Evolutionary conservation across 371 early-diverging fungal species (phyloP).

Genomic region (Mucor irregularis): DNA sequence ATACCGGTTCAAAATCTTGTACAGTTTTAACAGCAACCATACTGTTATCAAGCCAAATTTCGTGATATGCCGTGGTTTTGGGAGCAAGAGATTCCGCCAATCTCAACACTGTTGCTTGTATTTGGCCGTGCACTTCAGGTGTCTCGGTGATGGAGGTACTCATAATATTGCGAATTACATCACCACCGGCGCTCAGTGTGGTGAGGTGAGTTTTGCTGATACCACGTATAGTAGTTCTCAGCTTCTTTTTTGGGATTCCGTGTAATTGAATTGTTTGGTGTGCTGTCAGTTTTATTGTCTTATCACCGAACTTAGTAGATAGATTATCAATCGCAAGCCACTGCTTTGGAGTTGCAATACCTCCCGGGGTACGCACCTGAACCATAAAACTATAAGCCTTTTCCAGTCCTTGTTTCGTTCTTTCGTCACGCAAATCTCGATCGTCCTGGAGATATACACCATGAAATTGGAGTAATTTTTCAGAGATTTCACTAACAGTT

Average conservation of each 20-base stretch:
- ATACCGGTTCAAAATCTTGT: constrained; percentile 84
- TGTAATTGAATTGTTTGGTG: constrained; percentile 94
- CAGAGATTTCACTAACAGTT: constrained; percentile 79
- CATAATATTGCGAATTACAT: constrained; percentile 94
- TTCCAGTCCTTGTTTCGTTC: constrained; percentile 79
- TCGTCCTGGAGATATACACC: constrained; percentile 95
- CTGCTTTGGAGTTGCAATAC: constrained; percentile 80
- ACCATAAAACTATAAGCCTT: constrained; percentile 91
- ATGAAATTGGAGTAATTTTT: constrained; percentile 90
- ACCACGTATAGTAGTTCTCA: constrained; percentile 79
- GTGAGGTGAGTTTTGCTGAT: constrained; percentile 85
- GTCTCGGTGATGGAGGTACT: constrained; percentile 77
- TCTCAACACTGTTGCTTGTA: constrained; percentile 64
- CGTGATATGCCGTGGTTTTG: constrained; percentile 86
- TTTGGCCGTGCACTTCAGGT: constrained; percentile 75
- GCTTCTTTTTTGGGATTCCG: constrained; percentile 85
- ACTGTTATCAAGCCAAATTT: constrained; percentile 91
- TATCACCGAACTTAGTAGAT: constrained; percentile 76
- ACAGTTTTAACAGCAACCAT: constrained; percentile 73
- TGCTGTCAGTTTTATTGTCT: constrained; percentile 87
- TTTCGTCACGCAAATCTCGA: constrained; percentile 84
- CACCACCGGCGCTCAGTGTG: constrained; percentile 92
- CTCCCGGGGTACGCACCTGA: constrained; percentile 89
- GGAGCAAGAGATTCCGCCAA: constrained; percentile 76
- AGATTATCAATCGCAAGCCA: constrained; percentile 88